Percentiles rank a stretch among this genome's conserved stretches.
phyloP scores from a whole-genome alignment of 495 filamentous ascomycete species.

The Xylaria intraflava region DNA sequence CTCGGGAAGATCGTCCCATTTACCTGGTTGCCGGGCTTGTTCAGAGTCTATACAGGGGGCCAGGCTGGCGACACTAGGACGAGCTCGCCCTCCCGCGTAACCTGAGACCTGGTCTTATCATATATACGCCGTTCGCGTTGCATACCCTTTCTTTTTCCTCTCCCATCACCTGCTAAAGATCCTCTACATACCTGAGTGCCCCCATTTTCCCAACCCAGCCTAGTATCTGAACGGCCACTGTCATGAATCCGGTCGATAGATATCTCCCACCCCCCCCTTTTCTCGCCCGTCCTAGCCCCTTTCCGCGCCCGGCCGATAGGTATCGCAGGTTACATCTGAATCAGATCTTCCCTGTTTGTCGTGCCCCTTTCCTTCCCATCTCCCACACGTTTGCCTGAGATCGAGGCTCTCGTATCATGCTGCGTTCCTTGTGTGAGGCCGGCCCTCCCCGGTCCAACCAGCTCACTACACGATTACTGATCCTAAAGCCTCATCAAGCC shows the following conservation, averaged over 20 bases:
- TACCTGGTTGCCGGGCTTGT: slow-evolving; percentile 6
- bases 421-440: slow-evolving; percentile 1
- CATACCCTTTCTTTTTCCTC: slow-evolving; percentile 9
- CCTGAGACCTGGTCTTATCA: slow-evolving; percentile 10
- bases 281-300: not conserved
- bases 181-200: not conserved
- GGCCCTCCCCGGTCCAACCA: slow-evolving; percentile 7
- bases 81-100: slow-evolving; percentile 8
- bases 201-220: not conserved
- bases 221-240: not conserved
- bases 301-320: not conserved
- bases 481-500: slow-evolving; percentile 9
- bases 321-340: not conserved
- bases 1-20: slow-evolving; percentile 11
- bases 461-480: slow-evolving; percentile 10
- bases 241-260: not conserved
- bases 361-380: not conserved
- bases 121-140: slow-evolving; percentile 3
- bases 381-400: not conserved
- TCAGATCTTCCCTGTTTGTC: not conserved
- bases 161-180: slow-evolving; percentile 3
- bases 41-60: not conserved
- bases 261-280: not conserved
- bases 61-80: not conserved
- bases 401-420: slow-evolving; percentile 5